These are phyloP conservation scores for Xylaria palmicola DNA, from an alignment of 495 filamentous ascomycete genomes.

Conservation along the genomic window DNA sequence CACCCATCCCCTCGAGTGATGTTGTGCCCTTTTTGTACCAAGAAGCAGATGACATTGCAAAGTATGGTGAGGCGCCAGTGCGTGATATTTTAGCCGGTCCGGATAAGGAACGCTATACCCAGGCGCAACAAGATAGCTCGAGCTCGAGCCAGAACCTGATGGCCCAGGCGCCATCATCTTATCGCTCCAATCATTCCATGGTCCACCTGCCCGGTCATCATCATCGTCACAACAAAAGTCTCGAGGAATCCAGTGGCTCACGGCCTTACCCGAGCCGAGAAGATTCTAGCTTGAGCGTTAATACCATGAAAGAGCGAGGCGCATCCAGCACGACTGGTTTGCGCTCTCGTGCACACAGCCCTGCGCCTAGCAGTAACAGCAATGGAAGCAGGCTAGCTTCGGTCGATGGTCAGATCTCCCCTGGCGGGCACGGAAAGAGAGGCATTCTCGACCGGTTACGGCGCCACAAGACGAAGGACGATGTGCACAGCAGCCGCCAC, in stretches of 20 bases:
- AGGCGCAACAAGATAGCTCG: slow-evolving; percentile 33
- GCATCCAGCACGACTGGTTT: slow-evolving; percentile 42
- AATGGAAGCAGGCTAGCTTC: slow-evolving; percentile 45
- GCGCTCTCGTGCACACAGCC: slow-evolving; percentile 66
- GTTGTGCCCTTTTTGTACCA: slow-evolving; percentile 96
- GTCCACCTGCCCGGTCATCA: slow-evolving; percentile 61
- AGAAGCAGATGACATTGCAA: slow-evolving; percentile 77
- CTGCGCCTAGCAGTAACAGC: slow-evolving; percentile 69
- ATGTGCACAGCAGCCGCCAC: slow-evolving; percentile 44
- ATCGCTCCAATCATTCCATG: slow-evolving; percentile 52
- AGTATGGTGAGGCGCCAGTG: slow-evolving; percentile 81
- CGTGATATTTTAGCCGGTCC: slow-evolving; percentile 67
- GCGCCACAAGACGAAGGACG: slow-evolving; percentile 59
- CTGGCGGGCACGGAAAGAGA: slow-evolving; percentile 58
- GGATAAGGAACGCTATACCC: slow-evolving; percentile 63
- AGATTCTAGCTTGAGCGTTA: slow-evolving; percentile 58
- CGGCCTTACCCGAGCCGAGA: slow-evolving; percentile 68
- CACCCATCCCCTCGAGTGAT: slow-evolving; percentile 86
- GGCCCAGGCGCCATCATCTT: slow-evolving; percentile 48
- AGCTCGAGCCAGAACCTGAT: slow-evolving; percentile 11
- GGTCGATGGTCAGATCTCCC: slow-evolving; percentile 59
- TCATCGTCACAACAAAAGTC: slow-evolving; percentile 73
- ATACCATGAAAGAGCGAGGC: slow-evolving; percentile 43
- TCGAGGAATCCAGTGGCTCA: slow-evolving; percentile 65
- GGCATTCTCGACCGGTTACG: slow-evolving; percentile 66